Conservation (phyloP, 495 filamentous ascomycete genomes). For the Neurospora tetraspora region DNA sequence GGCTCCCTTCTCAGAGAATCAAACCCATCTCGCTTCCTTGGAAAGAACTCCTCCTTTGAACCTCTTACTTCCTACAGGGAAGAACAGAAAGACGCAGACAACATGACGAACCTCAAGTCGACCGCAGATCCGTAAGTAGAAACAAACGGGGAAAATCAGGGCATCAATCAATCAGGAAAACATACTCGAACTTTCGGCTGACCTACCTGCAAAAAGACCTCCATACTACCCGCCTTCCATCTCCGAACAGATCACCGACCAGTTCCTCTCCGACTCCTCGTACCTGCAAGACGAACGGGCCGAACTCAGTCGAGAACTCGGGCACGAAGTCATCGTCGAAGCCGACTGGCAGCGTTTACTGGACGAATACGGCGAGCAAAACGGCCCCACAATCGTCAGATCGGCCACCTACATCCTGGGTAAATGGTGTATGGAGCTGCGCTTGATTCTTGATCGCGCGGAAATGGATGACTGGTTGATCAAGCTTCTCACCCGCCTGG, state of each 20-base stretch:
- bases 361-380: slow-evolving; percentile 9
- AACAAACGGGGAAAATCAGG: background rate
- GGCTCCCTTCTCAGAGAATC: background rate
- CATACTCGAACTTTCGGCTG: background rate
- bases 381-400: background rate
- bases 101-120: background rate
- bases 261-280: background rate
- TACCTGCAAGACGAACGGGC: too few relatives aligned
- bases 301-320: slow-evolving; percentile 19
- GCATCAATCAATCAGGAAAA: background rate
- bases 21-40: background rate
- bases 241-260: rapidly evolving
- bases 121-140: background rate
- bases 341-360: slow-evolving; percentile 27
- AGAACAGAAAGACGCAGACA: background rate
- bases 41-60: background rate
- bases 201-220: background rate
- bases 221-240: background rate
- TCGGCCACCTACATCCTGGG: too few relatives aligned
- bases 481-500: slow-evolving; percentile 19
- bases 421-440: background rate
- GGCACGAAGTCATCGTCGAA: slow-evolving; percentile 20
- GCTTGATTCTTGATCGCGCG: background rate
- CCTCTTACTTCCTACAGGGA: background rate
- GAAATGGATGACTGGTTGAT: too few relatives aligned